Percentiles rank a stretch among this genome's conserved stretches.
phyloP scores from a whole-genome alignment of 192 early-diverging fungal species.

The Dissophora ornata region DNA sequence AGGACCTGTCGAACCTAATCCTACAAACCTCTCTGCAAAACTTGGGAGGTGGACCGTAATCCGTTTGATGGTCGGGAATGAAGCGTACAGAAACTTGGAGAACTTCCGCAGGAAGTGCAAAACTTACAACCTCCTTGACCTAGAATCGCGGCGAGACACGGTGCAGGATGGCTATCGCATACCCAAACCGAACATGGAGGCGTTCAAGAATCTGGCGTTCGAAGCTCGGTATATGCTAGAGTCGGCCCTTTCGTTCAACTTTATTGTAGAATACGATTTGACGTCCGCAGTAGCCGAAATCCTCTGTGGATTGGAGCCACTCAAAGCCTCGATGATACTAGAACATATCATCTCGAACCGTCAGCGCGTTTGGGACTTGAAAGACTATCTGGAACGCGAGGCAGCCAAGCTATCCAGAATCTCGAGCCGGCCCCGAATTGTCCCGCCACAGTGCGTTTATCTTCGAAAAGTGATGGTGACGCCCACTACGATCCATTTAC shows the following conservation, averaged over 20 bases:
- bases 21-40: constrained; percentile 29
- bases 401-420: constrained; percentile 20
- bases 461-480: constrained; percentile 73
- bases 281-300: constrained; percentile 44
- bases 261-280: constrained; percentile 59
- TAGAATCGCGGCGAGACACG: neutral
- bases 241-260: constrained; percentile 50
- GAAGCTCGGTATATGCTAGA: constrained; percentile 63
- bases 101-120: constrained; percentile 41
- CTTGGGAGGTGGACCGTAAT: constrained; percentile 61
- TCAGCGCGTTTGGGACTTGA: constrained; percentile 57
- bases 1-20: constrained; percentile 30
- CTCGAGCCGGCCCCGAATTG: constrained; percentile 19
- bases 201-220: constrained; percentile 25
- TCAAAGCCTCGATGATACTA: constrained; percentile 50
- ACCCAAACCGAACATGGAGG: constrained; percentile 17
- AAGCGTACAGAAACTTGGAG: neutral
- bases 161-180: neutral
- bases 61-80: constrained; percentile 20
- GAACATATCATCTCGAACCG: constrained; percentile 35
- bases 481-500: constrained; percentile 73
- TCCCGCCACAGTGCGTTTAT: constrained; percentile 60
- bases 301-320: constrained; percentile 19
- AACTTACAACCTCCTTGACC: constrained; percentile 42
- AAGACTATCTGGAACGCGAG: constrained; percentile 26